Evolutionary conservation across 1,139 yeast species (phyloP).

Genomic region (Pneumocystis canis): DNA sequence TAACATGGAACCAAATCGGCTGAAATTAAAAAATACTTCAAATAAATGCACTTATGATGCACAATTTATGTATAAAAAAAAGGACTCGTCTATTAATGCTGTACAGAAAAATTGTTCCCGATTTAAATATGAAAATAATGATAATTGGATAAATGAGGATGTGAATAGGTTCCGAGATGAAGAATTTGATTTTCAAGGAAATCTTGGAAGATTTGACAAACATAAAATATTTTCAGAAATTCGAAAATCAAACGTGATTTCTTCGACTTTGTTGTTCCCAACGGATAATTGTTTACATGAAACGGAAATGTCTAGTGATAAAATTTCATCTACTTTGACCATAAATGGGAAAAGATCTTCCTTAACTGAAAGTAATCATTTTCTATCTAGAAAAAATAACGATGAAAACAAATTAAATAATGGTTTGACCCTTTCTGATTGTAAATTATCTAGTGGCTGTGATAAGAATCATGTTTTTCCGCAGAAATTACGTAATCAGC

Average conservation of each 20-base stretch:
- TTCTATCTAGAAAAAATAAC: neutral
- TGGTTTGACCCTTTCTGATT: neutral
- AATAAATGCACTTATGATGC: neutral
- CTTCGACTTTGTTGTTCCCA: neutral
- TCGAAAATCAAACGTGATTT: constrained; percentile 28
- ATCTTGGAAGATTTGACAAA: constrained; percentile 72
- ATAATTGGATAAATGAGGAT: neutral
- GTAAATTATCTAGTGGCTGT: neutral
- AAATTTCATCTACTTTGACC: neutral
- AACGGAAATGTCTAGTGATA: neutral
- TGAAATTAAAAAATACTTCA: neutral
- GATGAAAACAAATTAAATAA: neutral
- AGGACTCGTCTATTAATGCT: neutral
- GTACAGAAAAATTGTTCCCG: neutral
- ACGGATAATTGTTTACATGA: neutral
- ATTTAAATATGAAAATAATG: neutral
- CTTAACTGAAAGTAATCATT: neutral
- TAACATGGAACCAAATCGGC: too few species aligned
- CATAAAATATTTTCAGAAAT: constrained; percentile 64
- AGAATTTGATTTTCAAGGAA: constrained; percentile 80
- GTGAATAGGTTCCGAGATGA: constrained; percentile 13
- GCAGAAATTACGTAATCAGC: neutral
- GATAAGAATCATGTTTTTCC: neutral
- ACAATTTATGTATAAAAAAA: neutral
- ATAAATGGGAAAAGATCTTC: neutral